Evolutionary conservation across 2,329 filamentous ascomycete species (phyloP), one percentile per base, ranked within the genome.

Genomic region (Westerdykella aurantiaca): DNA sequence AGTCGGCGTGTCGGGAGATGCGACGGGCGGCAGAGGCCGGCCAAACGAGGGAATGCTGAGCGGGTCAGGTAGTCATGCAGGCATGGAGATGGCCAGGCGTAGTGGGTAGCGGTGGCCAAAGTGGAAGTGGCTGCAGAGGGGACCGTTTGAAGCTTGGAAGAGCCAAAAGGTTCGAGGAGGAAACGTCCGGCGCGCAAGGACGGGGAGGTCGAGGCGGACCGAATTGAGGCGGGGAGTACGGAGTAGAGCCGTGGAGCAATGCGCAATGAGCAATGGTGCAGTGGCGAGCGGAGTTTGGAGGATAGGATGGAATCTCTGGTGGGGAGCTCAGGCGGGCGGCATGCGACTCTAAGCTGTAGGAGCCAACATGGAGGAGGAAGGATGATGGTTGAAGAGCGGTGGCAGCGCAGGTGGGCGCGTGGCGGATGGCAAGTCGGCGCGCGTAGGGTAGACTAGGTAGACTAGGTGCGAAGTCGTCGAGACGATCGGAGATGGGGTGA

Each of bases 91-190:
- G 18, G 18, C 4, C 33, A 42, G 44, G 46, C 29, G 49, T 37
- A 42, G 39, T 48, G 37, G 25, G 11, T 12, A 12, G 25, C 10
- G 11, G 50, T 49, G 52, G 57, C 57, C 49, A 53, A 55, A 56
- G 42, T 38, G 50, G 58, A 59, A 42, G 61, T 60, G 60, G 61
- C 61, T 65, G 63, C 63, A 65, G 61, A 29, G 25, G 25, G 25
- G 25, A 10, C 25, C 11, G 25, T 2, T 29, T 12, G 25, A 12
- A 29, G 25, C 4, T 2, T 29, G 2, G 25, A 12, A 29, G 25
- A 29, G 25, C 25, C 7, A 29, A 29, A 29, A 29, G 25, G 25
- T 9, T 25, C 11, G 25, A 29, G 9, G 25, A n/a, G n/a, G 25
- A 4, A 12, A 12, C 25, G 4, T 5, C 25, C 7, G 25, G 25